Evolutionary conservation across 768 basidiomycete species (phyloP).

Genomic region (Lenzites betulinus): DNA sequence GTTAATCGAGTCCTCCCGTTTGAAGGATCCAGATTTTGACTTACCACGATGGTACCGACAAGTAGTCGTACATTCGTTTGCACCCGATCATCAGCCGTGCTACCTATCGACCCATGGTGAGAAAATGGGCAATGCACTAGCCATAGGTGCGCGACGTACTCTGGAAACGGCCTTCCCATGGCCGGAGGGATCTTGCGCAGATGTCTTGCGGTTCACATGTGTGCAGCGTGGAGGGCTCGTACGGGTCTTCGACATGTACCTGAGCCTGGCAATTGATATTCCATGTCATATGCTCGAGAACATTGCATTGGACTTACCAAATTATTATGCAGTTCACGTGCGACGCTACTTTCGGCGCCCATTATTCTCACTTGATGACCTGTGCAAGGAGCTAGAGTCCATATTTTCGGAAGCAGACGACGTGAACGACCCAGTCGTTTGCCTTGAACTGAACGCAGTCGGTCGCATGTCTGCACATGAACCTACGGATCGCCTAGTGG

Average conservation of each 20-base stretch:
- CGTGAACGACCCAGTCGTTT: neutral
- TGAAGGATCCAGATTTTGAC: conserved; percentile 3
- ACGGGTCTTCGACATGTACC: neutral
- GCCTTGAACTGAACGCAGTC: conserved; percentile 1
- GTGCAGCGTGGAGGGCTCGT: neutral
- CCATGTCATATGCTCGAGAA: neutral
- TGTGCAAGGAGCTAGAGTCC: conserved; percentile 3
- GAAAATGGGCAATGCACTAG: neutral
- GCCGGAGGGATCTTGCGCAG: neutral
- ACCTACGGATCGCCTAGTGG: neutral
- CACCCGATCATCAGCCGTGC: neutral
- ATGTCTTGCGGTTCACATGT: neutral
- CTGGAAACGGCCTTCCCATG: neutral
- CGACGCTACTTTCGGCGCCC: neutral
- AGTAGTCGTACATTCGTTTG: neutral
- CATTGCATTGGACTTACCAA: conserved; percentile 4
- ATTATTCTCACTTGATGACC: neutral
- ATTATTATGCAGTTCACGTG: neutral
- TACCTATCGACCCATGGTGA: neutral
- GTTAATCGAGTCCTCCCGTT: neutral
- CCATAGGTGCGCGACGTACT: neutral
- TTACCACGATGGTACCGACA: conserved; percentile 7
- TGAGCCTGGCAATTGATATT: neutral
- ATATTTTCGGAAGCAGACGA: no score
- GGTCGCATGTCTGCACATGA: no score